Conservation (phyloP, 73 alveolate species). For the Tetrahymena malaccensis region DNA sequence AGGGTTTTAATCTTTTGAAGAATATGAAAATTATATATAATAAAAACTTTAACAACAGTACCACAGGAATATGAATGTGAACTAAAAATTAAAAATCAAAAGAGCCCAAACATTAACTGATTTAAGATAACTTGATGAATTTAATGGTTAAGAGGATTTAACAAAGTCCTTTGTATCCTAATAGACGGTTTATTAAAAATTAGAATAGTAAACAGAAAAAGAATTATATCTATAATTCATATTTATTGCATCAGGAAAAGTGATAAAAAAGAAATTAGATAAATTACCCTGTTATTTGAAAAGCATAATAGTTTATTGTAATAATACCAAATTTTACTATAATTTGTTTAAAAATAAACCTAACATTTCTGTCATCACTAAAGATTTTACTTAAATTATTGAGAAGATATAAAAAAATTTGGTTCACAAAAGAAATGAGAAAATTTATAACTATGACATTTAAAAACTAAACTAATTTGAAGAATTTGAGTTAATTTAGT, state of each 20-base stretch:
- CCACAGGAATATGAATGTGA: neutral
- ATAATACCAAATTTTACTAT: neutral
- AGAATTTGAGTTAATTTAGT: neutral
- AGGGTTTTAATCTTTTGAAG: neutral
- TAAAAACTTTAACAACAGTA: no score
- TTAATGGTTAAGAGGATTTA: neutral
- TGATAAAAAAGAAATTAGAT: no score
- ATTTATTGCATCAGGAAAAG: neutral
- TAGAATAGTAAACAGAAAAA: no score
- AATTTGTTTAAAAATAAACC: no score
- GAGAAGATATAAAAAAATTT: no score
- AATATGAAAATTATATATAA: no score
- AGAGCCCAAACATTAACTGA: neutral
- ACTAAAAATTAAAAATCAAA: no score
- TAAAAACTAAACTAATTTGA: no score
- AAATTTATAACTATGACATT: neutral
- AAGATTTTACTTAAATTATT: no score
- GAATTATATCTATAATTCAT: neutral
- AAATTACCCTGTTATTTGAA: neutral
- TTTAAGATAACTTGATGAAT: no score
- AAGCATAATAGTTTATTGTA: neutral
- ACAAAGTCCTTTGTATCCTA: neutral
- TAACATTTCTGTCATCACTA: neutral
- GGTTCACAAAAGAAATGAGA: neutral
- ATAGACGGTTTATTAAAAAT: neutral